Base-by-base conservation (phyloP, 208 protist genomes). In the Trypanosoma cruzi region DNA sequence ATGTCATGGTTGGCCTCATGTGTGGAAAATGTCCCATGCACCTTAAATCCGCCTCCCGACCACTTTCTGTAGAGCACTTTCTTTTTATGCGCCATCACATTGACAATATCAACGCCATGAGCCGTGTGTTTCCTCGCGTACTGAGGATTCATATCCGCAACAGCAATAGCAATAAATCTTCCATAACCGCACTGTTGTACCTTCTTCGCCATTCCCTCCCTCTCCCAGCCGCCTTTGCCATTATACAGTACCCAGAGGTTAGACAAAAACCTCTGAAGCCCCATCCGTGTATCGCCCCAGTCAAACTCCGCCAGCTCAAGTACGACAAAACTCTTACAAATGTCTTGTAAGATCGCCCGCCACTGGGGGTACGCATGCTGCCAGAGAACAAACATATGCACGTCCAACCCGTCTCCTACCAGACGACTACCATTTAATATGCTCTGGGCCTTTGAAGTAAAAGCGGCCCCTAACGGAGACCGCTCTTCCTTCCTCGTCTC, bases 301-400 rank as follows among this genome's bases (percentile, higher is more conserved):
- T 61, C 60, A 56, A 50, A 78, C 29, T 59, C 60, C 11, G 59
- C 53, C n/a, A 62, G 31, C 0, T 32, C 31, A 16, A 68, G 46
- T 2, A 72, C 28, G 14, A 71, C 28, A 46, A 78, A 78, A 57
- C 57, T 70, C 2, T 22, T 56, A 44, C 31, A 6, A 24, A 78
- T 67, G 66, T 78, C 73, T 4, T 58, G 11, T 11, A 78, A 26
- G 31, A 78, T 78, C 1, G 10, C 40, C 0, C 49, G 0, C 4
- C 49, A 44, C 16, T 32, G 3, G 2, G 16, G 4, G 24, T 29
- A 65, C 2, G 73, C 73, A 22, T 49, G 34, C 36, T 64, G 49
- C 73, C 73, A 78, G 13, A 78, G 22, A n/a, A 78, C 56, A 61
- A 78, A 78, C n/a, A 78, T 29, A 34, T 78, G 64, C 62, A 78